These are phyloP conservation scores for Skeletonema costatum DNA, from an alignment of 108 stramenopile species.

Conservation along the genomic window DNA sequence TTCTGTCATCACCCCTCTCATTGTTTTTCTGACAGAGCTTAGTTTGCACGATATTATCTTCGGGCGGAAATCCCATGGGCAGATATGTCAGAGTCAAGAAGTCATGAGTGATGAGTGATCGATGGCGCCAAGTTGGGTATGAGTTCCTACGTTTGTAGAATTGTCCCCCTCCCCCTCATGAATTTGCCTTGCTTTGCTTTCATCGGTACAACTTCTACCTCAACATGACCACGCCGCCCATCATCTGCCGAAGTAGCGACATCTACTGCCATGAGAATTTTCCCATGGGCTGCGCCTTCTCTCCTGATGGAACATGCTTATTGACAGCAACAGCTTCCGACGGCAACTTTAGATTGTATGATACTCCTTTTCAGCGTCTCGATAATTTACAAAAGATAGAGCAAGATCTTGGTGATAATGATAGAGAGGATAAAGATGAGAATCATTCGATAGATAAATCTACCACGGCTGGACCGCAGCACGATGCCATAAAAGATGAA, in stretches of 20 bases:
- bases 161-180: too few species aligned
- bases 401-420: not conserved
- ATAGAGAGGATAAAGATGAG: not conserved
- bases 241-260: slow-evolving; percentile 29
- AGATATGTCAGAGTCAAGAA: too few species aligned
- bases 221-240: not conserved
- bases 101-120: too few species aligned
- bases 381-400: not conserved
- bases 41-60: too few species aligned
- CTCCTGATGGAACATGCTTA: slow-evolving; percentile 83
- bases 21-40: too few species aligned
- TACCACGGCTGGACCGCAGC: not conserved
- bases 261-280: slow-evolving; percentile 51
- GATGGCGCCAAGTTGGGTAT: too few species aligned
- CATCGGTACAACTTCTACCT: not conserved
- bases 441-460: not conserved
- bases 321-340: slow-evolving; percentile 58
- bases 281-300: slow-evolving; percentile 73
- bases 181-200: too few species aligned
- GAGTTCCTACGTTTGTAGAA: too few species aligned
- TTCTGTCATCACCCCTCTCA: too few species aligned
- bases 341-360: slow-evolving; percentile 68
- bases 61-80: too few species aligned
- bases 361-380: slow-evolving; percentile 50
- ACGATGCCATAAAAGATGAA: not conserved